These are phyloP conservation scores for Prunus mume DNA, from an alignment of 306 rosid genomes.

Conservation along the genomic window DNA sequence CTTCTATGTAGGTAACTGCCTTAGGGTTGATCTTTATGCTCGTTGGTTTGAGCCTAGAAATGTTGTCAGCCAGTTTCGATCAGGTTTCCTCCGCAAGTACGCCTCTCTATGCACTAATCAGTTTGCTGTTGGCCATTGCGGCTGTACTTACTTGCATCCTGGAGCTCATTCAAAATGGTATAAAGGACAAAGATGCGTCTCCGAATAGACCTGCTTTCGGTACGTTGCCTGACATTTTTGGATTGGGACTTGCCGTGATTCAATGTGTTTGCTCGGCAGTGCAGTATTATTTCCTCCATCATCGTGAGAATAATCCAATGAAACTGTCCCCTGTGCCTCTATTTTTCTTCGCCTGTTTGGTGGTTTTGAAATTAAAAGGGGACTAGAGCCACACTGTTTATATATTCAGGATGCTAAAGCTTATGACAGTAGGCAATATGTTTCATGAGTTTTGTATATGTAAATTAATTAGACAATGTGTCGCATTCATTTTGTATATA, in stretches of 20 bases:
- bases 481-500: too few relatives aligned
- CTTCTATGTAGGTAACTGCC: not conserved
- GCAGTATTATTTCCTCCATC: not conserved
- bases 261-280: not conserved
- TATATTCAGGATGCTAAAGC: too few relatives aligned
- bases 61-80: not conserved
- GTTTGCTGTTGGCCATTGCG: not conserved
- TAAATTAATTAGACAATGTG: too few relatives aligned
- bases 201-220: not conserved
- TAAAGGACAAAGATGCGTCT: not conserved
- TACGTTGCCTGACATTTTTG: slow-evolving; percentile 2
- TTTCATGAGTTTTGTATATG: too few relatives aligned
- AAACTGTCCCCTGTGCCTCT: slow-evolving; percentile 1
- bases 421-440: too few relatives aligned
- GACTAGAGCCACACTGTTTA: too few relatives aligned
- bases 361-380: not conserved
- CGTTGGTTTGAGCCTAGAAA: not conserved
- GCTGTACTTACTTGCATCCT: not conserved
- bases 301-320: not conserved
- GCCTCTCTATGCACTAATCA: not conserved
- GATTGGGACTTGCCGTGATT: not conserved
- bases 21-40: not conserved
- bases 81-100: not conserved
- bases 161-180: not conserved
- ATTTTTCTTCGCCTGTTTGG: not conserved